Conservation (phyloP, 805 yeast genomes). For the Lachancea quebecensis region DNA sequence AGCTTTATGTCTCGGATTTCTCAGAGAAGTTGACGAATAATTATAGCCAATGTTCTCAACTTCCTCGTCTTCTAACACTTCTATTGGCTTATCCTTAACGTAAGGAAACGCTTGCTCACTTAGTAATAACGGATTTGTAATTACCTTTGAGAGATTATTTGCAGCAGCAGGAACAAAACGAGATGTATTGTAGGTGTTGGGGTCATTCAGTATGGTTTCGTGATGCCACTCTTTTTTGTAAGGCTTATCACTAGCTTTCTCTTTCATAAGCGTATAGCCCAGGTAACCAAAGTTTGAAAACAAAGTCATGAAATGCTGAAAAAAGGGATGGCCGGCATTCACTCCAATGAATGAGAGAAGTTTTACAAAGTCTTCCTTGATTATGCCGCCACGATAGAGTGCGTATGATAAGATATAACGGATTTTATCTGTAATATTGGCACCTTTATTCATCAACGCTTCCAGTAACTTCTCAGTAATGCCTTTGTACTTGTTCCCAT, state of each 20-base stretch:
- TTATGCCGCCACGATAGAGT: constrained; percentile 73
- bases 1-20: constrained; percentile 68
- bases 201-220: constrained; percentile 37
- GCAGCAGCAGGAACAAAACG: constrained; percentile 68
- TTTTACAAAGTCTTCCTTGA: constrained; percentile 65
- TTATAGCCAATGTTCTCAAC: constrained; percentile 28
- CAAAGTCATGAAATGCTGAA: constrained; percentile 42
- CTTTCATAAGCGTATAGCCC: constrained; percentile 51
- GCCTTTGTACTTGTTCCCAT: constrained; percentile 54
- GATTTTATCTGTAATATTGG: constrained; percentile 59
- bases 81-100: constrained; percentile 65
- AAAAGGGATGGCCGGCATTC: constrained; percentile 34
- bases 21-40: constrained; percentile 43
- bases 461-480: constrained; percentile 57
- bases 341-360: constrained; percentile 50
- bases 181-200: constrained; percentile 48
- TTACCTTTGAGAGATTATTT: constrained; percentile 45
- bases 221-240: constrained; percentile 48
- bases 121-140: constrained; percentile 41
- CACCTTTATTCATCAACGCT: constrained; percentile 42
- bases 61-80: constrained; percentile 33
- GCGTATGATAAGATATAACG: constrained; percentile 71
- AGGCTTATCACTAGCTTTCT: constrained; percentile 35
- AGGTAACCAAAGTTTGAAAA: constrained; percentile 51
- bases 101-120: constrained; percentile 63